Evolutionary conservation across 805 yeast species (phyloP), one percentile per base, ranked within the genome.

Genomic region (Kodamaea nitidulidarum): DNA sequence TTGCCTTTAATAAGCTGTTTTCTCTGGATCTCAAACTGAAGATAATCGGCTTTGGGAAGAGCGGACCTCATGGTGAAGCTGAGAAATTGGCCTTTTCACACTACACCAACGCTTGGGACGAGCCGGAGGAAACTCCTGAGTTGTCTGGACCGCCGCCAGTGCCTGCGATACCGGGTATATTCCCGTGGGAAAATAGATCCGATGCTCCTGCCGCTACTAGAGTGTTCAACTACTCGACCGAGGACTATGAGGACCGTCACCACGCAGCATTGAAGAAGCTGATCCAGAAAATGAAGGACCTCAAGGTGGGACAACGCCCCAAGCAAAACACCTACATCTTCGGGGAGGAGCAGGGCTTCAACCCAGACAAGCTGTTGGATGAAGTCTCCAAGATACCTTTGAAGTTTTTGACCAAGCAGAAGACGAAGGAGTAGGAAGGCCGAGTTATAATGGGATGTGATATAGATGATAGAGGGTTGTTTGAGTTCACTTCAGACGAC

Each of bases 181-280:
- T 60, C 46, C 65, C 65, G 0, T 60, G 65, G 65, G 65, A 60
- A 43, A 42, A 49, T 9, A 43, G 61, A 17, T 36, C 32, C 14
- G 50, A 46, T 4, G 42, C 43, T n/a, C 41, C 41, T 11, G 47
- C 40, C 14, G 54, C 65, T 12, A 54, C 62, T 10, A 46, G 65
- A 36, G 55, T 52, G 9, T 60, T 60, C 42, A 35, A 35, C 29
- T 40, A 29, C 22, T 35, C 16, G n/a, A 17, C 14, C 3, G 22
- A 15, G 17, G 34, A 31, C 25, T 37, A 20, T 5, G 24, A 25
- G 9, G 17, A 12, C 14, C 28, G 14, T n/a, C 22, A 15, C 32
- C 32, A 26, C 32, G 26, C 14, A 10, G 21, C 30, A 5, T 24
- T 46, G 30, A 20, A 20, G n/a, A 39, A 38, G 33, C 40, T 28